Evolutionary conservation across 768 basidiomycete species (phyloP).

Genomic region (Sarcodon sp.): DNA sequence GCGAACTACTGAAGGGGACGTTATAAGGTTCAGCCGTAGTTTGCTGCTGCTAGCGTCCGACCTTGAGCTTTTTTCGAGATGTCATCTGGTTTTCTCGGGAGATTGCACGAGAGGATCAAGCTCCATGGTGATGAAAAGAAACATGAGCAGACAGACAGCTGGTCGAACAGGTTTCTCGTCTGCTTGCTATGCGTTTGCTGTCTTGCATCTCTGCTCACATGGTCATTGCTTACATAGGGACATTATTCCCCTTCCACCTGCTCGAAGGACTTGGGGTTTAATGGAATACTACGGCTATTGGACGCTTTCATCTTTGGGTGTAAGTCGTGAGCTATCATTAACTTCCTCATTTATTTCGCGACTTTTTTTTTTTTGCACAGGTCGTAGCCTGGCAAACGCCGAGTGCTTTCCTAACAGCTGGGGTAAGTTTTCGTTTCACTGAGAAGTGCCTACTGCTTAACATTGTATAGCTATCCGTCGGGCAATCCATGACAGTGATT

Average conservation of each 20-base stretch:
- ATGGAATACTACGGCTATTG: conserved; percentile 10
- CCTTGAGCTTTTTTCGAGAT: background rate
- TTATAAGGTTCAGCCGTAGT: too few species aligned
- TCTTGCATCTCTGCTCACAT: too few species aligned
- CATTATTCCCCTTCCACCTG: conserved; percentile 10
- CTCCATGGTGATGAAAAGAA: background rate
- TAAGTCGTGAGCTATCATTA: background rate
- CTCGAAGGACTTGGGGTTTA: conserved; percentile 10
- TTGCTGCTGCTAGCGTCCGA: too few species aligned
- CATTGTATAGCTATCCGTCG: conserved; percentile 4
- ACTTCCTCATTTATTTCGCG: background rate
- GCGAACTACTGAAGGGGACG: too few species aligned
- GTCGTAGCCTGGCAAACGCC: conserved; percentile 5
- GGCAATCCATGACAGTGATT: conserved; percentile 5
- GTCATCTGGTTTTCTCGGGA: background rate
- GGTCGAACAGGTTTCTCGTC: background rate
- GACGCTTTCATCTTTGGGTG: conserved; percentile 8
- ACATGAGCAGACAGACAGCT: background rate
- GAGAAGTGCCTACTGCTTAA: background rate
- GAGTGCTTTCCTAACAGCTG: conserved; percentile 1
- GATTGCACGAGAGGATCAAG: background rate
- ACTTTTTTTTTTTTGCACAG: background rate
- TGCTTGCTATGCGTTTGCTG: background rate
- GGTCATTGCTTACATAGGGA: conserved; percentile 4
- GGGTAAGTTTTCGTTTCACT: background rate